Conservation (phyloP, 805 yeast genomes). For the Wilhelminamyces savonicus region DNA sequence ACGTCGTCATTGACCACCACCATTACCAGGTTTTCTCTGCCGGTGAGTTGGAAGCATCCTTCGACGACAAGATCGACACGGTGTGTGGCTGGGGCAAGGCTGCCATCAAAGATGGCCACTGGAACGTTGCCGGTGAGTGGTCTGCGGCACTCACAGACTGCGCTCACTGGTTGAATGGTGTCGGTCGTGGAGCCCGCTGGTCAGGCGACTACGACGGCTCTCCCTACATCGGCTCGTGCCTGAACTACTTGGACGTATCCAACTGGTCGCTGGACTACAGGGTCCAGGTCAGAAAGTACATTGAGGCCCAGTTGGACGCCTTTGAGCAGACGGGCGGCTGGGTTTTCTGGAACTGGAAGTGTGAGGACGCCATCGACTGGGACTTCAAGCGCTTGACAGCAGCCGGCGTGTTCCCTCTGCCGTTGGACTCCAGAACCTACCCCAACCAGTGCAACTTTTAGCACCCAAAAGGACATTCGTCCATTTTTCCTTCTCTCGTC, state of each 20-base stretch:
- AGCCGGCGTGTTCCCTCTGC: constrained; percentile 72
- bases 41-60: constrained; percentile 49
- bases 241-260: constrained; percentile 13
- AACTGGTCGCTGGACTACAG: constrained; percentile 58
- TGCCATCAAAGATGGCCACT: constrained; percentile 9
- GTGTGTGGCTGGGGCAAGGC: constrained; percentile 12
- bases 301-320: constrained; percentile 91
- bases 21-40: constrained; percentile 80
- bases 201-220: constrained; percentile 50
- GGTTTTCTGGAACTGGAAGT: constrained; percentile 93
- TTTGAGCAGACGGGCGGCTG: constrained; percentile 70
- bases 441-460: constrained; percentile 58
- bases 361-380: constrained; percentile 83
- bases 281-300: constrained; percentile 54
- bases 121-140: constrained; percentile 13
- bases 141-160: constrained; percentile 82
- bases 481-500: no score
- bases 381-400: constrained; percentile 58
- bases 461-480: not conserved
- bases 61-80: constrained; percentile 53
- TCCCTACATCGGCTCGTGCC: constrained; percentile 59
- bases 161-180: constrained; percentile 84
- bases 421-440: constrained; percentile 60
- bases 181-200: constrained; percentile 73
- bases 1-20: constrained; percentile 81